phyloP scores from a whole-genome alignment of 441 rosid genomes.

The Manihot esculenta region DNA sequence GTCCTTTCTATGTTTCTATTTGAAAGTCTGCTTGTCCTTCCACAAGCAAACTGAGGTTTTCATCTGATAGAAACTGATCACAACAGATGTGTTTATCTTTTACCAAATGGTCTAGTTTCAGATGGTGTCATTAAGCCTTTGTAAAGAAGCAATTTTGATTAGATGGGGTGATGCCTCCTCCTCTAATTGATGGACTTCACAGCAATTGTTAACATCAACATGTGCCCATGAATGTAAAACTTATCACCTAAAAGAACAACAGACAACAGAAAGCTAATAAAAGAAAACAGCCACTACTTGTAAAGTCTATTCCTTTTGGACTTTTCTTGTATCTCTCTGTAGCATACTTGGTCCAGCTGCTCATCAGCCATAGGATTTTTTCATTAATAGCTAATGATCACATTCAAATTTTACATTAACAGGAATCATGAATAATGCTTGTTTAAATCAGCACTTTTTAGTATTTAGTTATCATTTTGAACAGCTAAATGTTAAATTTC shows the following conservation, averaged over 20 bases:
- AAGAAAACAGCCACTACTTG: not conserved
- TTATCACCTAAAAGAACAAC: not conserved
- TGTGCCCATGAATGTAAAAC: not conserved
- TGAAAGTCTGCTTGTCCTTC: slow-evolving; percentile 18
- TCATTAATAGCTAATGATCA: not conserved
- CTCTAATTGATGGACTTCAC: slow-evolving; percentile 12
- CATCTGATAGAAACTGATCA: slow-evolving; percentile 11
- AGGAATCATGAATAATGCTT: not conserved
- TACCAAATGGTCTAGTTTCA: not conserved
- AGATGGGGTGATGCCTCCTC: slow-evolving; percentile 17
- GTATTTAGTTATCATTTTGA: too few species aligned
- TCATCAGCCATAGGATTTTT: not conserved
- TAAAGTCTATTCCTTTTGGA: slow-evolving; percentile 8
- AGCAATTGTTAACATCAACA: slow-evolving; percentile 2
- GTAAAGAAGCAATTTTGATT: slow-evolving; percentile 22
- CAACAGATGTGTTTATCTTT: not conserved
- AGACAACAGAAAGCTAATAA: slow-evolving; percentile 14
- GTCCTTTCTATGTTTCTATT: slow-evolving; percentile 11
- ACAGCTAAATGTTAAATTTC: too few species aligned
- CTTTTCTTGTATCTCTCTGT: not conserved
- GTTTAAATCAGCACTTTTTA: not conserved
- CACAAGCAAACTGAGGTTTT: slow-evolving; percentile 5
- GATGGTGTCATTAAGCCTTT: slow-evolving; percentile 20
- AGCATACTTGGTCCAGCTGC: slow-evolving; percentile 2
- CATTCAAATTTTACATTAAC: not conserved